These are phyloP conservation scores for Pestalotiopsis sp. DNA, from an alignment of 2,329 filamentous ascomycete species.

Conservation along the genomic window DNA sequence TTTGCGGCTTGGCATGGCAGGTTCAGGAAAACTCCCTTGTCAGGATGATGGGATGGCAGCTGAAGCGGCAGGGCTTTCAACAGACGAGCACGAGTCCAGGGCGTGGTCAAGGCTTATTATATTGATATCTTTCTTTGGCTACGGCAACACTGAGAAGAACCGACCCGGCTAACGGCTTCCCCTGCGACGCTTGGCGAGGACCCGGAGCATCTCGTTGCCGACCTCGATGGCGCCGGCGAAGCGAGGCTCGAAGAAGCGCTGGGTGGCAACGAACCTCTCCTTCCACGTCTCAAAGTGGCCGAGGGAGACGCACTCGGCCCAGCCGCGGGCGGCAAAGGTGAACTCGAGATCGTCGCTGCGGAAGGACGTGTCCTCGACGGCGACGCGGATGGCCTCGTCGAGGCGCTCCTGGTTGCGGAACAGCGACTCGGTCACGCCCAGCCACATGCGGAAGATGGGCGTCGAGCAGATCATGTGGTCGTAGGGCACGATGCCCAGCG, in stretches of 20 bases:
- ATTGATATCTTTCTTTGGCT: no score
- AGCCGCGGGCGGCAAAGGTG: constrained; percentile 92
- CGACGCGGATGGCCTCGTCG: constrained; percentile 81
- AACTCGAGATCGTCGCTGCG: constrained; percentile 96
- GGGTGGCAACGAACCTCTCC: constrained; percentile 87
- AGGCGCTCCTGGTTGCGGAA: constrained; percentile 82
- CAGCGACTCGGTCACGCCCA: constrained; percentile 95
- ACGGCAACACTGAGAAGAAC: no score
- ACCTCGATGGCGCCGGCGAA: constrained; percentile 85
- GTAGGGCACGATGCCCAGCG: constrained; percentile 89
- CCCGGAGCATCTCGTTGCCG: constrained; percentile 97
- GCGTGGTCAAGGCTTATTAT: no score
- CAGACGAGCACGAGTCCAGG: no score
- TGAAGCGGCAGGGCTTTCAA: no score
- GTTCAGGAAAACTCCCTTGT: no score
- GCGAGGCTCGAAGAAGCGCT: constrained; percentile 85
- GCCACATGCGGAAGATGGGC: constrained; percentile 92
- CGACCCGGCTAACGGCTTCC: constrained; percentile 14
- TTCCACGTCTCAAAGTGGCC: constrained; percentile 92
- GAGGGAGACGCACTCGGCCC: constrained; percentile 90
- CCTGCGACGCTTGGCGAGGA: constrained; percentile 71
- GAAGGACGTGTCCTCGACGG: constrained; percentile 87
- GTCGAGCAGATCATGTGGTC: constrained; percentile 99
- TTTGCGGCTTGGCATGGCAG: no score
- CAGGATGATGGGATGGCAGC: no score